Conservation (phyloP, 1,139 yeast genomes). For the Yamadazyma dushanensis region DNA sequence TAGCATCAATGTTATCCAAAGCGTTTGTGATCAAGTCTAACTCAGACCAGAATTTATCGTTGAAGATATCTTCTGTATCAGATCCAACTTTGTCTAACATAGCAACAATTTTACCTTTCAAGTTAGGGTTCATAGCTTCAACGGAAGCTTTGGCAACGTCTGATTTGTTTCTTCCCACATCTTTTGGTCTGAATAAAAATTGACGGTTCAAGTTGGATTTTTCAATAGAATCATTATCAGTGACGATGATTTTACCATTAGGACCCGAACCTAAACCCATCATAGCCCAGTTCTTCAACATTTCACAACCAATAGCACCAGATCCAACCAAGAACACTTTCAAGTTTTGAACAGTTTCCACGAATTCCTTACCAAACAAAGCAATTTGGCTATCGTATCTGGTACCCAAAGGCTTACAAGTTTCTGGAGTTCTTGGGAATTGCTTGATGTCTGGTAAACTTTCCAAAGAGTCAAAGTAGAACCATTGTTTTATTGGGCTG, state of each 20-base stretch:
- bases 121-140: slow-evolving; percentile 78
- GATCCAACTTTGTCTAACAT: slow-evolving; percentile 86
- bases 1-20: slow-evolving; percentile 94
- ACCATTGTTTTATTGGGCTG: slow-evolving; percentile 84
- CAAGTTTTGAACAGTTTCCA: slow-evolving; percentile 69
- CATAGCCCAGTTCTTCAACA: slow-evolving; percentile 97
- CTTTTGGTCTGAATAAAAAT: slow-evolving; percentile 89
- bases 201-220: slow-evolving; percentile 95
- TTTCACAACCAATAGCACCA: slow-evolving; percentile 99
- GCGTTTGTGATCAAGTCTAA: slow-evolving; percentile 94
- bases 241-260: slow-evolving; percentile 76
- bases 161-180: slow-evolving; percentile 89
- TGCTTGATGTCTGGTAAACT: slow-evolving; percentile 66
- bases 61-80: slow-evolving; percentile 85
- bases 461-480: slow-evolving; percentile 93
- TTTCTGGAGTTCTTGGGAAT: slow-evolving; percentile 65
- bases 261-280: slow-evolving; percentile 95
- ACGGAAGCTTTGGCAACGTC: slow-evolving; percentile 91
- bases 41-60: slow-evolving; percentile 82
- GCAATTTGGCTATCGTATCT: slow-evolving; percentile 95
- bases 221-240: slow-evolving; percentile 95
- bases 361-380: slow-evolving; percentile 82
- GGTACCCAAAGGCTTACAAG: slow-evolving; percentile 72
- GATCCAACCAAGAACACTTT: slow-evolving; percentile 92
- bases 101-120: slow-evolving; percentile 73